These are phyloP conservation scores for Parastagonospora avenae DNA, from an alignment of 2,329 filamentous ascomycete species.

Conservation along the genomic window DNA sequence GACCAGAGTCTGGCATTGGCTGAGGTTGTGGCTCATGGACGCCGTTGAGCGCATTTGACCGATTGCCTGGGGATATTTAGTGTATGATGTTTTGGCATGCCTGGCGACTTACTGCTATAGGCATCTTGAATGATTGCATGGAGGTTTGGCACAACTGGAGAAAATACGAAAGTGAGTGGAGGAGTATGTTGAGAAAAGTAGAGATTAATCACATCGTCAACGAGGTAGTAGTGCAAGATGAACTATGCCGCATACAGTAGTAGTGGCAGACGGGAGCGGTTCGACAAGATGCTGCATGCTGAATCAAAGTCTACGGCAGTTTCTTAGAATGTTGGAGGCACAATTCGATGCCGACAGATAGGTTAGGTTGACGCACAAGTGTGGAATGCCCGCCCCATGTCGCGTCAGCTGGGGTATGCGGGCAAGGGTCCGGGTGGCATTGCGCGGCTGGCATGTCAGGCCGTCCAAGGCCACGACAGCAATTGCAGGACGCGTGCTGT, in stretches of 20 bases:
- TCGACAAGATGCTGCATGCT: neutral
- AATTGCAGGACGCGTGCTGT: neutral
- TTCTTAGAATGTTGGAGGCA: neutral
- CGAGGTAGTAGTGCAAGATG: neutral
- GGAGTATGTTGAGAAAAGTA: neutral
- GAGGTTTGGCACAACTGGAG: neutral
- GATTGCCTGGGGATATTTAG: conserved; percentile 66
- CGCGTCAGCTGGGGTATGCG: conserved; percentile 16
- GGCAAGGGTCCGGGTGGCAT: conserved; percentile 15
- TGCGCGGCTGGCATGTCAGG: conserved; percentile 16
- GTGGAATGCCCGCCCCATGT: conserved; percentile 1
- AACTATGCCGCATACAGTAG: neutral
- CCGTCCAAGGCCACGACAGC: conserved; percentile 23
- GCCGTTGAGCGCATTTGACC: conserved; percentile 89
- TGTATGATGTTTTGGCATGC: neutral
- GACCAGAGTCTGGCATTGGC: conserved; percentile 75
- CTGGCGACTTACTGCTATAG: conserved; percentile 33
- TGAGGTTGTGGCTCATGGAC: conserved; percentile 77
- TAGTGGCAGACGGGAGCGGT: neutral
- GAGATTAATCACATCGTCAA: neutral
- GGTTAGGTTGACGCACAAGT: too few species aligned
- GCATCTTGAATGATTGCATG: conserved; percentile 35
- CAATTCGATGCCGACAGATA: too few species aligned
- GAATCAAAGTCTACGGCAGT: neutral
- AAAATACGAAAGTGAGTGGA: neutral